Evolutionary conservation across 2,329 filamentous ascomycete species (phyloP), one percentile per base, ranked within the genome.

Genomic region (Pyrenochaeta sp.): DNA sequence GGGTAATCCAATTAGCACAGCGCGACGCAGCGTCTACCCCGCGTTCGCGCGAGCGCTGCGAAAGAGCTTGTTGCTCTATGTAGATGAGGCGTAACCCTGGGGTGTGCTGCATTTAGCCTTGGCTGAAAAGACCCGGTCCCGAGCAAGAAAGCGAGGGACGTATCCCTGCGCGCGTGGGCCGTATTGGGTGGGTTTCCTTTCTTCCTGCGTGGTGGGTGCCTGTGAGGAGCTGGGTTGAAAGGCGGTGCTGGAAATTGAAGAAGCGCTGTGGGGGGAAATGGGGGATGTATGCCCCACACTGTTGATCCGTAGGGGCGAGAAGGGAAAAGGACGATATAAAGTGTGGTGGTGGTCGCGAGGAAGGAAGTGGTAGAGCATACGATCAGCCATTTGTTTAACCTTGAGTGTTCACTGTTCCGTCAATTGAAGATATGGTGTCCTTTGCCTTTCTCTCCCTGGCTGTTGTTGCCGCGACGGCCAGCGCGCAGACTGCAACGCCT

Each of bases 381-480:
- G n/a, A n/a, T n/a, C n/a, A n/a, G n/a, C n/a, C n/a, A n/a, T n/a
- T n/a, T n/a, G n/a, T n/a, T n/a, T n/a, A n/a, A n/a, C n/a, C n/a
- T n/a, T n/a, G n/a, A n/a, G n/a, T n/a, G n/a, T n/a, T n/a, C n/a
- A n/a, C n/a, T n/a, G n/a, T n/a, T n/a, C 15, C 9, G 3, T 3
- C 35, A 6, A 7, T 10, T 21, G 21, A 9, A 5, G 15, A 41
- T 1, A 72, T 67, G 70, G 56, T 68, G 3, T 61, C 53, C 32
- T 58, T 63, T 54, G 61, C 45, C 6, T 27, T 59, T 51, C 51
- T 68, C 46, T 14, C 50, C 39, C 42, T 66, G 44, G n/a, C 56
- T 4, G 21, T 45, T 1, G 36, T 68, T 7, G 32, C 48, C 27
- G 45, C 56, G 10, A 41, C 21, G 0, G 27, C 56, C 5, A 29